Conservation (phyloP, 208 protist species). For the Acanthamoeba triangularis region DNA sequence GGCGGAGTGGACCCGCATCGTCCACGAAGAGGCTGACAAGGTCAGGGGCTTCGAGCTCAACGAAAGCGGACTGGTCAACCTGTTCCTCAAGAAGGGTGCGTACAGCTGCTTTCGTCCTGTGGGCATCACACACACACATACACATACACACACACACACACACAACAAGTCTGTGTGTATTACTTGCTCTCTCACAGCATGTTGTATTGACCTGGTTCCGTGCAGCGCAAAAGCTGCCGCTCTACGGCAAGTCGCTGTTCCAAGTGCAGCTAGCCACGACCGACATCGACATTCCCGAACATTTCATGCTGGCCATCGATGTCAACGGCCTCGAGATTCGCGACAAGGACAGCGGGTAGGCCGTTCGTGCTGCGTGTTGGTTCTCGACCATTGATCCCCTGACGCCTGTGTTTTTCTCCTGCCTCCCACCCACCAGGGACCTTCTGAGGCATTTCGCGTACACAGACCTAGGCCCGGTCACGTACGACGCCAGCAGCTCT, state of each 20-base stretch:
- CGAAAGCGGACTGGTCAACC: conserved; percentile 2
- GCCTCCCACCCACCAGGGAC: background rate
- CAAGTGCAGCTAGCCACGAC: background rate
- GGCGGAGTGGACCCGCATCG: background rate
- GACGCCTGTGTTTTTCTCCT: background rate
- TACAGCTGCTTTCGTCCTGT: background rate
- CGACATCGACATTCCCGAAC: conserved; percentile 14
- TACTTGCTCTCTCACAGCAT: background rate
- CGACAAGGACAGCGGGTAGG: background rate
- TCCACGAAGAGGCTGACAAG: background rate
- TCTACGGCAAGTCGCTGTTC: conserved; percentile 45
- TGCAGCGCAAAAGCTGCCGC: conserved; percentile 9
- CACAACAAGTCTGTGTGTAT: background rate
- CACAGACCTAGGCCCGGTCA: background rate
- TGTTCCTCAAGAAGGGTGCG: conserved; percentile 12
- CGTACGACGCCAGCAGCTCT: background rate
- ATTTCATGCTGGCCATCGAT: conserved; percentile 20
- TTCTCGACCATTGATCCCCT: background rate
- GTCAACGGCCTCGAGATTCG: conserved; percentile 14
- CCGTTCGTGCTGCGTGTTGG: background rate
- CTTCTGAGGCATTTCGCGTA: background rate
- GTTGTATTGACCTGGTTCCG: background rate
- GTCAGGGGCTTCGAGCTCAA: background rate
- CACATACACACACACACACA: too few species aligned
- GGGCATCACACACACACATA: background rate